Evolutionary conservation across 371 early-diverging fungal genomes (phyloP).

Genomic region (Mortierella sp.): DNA sequence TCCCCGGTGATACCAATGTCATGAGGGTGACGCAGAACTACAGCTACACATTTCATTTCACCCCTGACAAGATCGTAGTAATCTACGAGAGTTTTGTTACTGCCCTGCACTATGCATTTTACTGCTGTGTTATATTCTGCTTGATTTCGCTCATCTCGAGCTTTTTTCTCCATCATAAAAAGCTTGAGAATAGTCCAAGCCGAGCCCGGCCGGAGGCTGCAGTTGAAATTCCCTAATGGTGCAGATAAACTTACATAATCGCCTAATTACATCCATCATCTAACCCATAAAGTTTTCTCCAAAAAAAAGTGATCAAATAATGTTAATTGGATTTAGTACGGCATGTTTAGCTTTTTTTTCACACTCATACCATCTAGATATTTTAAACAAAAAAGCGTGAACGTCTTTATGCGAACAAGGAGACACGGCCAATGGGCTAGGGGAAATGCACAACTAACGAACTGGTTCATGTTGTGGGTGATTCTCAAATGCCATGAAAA

Average conservation of each 20-base stretch:
- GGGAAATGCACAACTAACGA: too few species aligned
- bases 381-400: background rate
- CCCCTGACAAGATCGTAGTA: background rate
- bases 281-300: too few species aligned
- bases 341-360: background rate
- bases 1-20: conserved; percentile 16
- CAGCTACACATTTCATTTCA: background rate
- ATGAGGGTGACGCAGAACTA: conserved; percentile 21
- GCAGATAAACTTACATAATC: too few species aligned
- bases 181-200: conserved; percentile 40
- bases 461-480: too few species aligned
- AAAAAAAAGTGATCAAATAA: too few species aligned
- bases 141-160: conserved; percentile 17
- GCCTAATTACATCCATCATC: too few species aligned
- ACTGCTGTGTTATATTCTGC: conserved; percentile 28
- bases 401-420: conserved; percentile 5
- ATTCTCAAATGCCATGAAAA: too few species aligned
- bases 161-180: conserved; percentile 39
- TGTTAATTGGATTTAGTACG: too few species aligned
- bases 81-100: conserved; percentile 32
- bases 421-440: background rate
- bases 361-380: background rate
- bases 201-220: conserved; percentile 29
- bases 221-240: conserved; percentile 32
- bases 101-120: conserved; percentile 32